Evolutionary conservation across 352 stramenopile species (phyloP).

Genomic region (Phytophthora vignae): DNA sequence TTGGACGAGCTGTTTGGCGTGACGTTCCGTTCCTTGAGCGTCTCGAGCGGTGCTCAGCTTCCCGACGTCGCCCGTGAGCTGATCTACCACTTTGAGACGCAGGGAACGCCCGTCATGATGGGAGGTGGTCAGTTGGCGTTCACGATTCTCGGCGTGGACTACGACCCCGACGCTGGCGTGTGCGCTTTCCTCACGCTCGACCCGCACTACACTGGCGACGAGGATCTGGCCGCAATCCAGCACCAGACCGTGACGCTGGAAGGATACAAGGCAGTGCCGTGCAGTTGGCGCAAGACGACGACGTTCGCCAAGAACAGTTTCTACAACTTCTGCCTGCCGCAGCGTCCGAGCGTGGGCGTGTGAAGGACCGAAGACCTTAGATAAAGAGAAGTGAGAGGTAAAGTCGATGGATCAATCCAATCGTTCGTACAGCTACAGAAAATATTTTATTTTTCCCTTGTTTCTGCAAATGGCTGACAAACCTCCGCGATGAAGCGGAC

Average conservation of each 20-base stretch:
- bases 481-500: conserved; percentile 10
- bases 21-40: conserved; percentile 75
- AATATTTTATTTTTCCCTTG: conserved; percentile 46
- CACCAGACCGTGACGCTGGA: conserved; percentile 64
- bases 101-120: conserved; percentile 91
- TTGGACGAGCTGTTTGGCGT: conserved; percentile 81
- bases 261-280: conserved; percentile 79
- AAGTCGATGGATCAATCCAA: conserved; percentile 10
- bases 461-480: conserved; percentile 33
- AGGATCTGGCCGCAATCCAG: conserved; percentile 78
- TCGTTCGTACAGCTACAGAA: conserved; percentile 45
- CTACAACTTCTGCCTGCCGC: conserved; percentile 83
- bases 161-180: conserved; percentile 62
- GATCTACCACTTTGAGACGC: conserved; percentile 75
- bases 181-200: conserved; percentile 85
- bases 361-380: conserved; percentile 10
- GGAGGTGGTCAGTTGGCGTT: conserved; percentile 83
- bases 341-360: conserved; percentile 49
- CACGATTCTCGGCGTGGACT: conserved; percentile 83
- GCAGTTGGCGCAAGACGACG: conserved; percentile 68
- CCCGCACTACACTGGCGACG: conserved; percentile 78
- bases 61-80: conserved; percentile 72
- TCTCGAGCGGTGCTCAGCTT: conserved; percentile 63
- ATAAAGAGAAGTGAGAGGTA: conserved; percentile 3
- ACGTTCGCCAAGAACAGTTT: conserved; percentile 72